Conservation (phyloP, 805 yeast species). For the Yarrowia phangngaensis region DNA sequence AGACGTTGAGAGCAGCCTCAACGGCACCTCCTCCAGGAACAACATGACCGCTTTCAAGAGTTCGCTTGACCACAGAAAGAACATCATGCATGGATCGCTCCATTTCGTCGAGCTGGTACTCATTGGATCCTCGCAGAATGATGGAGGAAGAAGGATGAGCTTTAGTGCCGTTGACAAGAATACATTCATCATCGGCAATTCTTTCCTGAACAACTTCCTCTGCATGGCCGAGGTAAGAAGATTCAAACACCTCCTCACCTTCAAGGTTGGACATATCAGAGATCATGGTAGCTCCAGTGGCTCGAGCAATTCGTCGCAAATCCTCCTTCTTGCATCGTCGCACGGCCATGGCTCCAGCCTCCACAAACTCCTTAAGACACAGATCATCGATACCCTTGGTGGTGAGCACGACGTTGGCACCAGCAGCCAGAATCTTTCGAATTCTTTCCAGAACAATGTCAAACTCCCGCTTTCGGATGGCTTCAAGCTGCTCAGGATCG, state of each 20-base stretch:
- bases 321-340: slow-evolving; percentile 97
- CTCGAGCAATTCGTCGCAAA: slow-evolving; percentile 91
- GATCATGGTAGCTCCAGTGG: slow-evolving; percentile 93
- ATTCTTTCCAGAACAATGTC: slow-evolving; percentile 82
- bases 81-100: slow-evolving; percentile 96
- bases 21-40: slow-evolving; percentile 99
- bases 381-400: slow-evolving; percentile 94
- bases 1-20: slow-evolving; percentile 91
- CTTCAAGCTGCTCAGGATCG: slow-evolving; percentile 95
- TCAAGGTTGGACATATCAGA: slow-evolving; percentile 87
- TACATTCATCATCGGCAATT: slow-evolving; percentile 96
- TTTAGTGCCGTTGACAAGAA: slow-evolving; percentile 80
- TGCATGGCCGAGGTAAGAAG: slow-evolving; percentile 80
- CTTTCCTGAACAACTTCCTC: slow-evolving; percentile 86
- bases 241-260: slow-evolving; percentile 89
- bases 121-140: slow-evolving; percentile 89
- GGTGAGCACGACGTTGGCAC: slow-evolving; percentile 89
- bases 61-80: slow-evolving; percentile 88
- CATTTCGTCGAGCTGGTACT: slow-evolving; percentile 95
- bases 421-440: slow-evolving; percentile 73
- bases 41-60: slow-evolving; percentile 87
- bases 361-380: slow-evolving; percentile 86
- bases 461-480: slow-evolving; percentile 81
- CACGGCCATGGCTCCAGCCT: slow-evolving; percentile 89
- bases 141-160: slow-evolving; percentile 90